These are phyloP conservation scores for Plectosphaerella plurivora DNA, from an alignment of 2,329 filamentous ascomycete species.

Conservation along the genomic window DNA sequence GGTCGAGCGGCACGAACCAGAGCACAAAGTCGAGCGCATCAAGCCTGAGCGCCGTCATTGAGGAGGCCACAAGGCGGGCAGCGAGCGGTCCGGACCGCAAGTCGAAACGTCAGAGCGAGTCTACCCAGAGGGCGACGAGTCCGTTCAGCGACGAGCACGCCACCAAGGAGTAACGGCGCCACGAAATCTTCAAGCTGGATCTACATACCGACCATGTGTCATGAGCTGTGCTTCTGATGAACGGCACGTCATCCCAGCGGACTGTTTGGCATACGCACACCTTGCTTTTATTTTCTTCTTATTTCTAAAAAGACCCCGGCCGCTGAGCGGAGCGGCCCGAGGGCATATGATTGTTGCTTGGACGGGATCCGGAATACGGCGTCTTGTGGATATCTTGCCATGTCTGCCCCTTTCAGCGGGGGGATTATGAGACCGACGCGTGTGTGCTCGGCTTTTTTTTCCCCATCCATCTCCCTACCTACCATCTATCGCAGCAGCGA, in stretches of 20 bases:
- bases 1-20: slow-evolving; percentile 17
- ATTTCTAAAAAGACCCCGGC: slow-evolving; percentile 10
- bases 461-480: background rate
- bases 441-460: background rate
- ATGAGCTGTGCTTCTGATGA: too few species aligned
- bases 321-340: slow-evolving; percentile 5
- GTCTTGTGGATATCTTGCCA: background rate
- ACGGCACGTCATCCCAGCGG: too few species aligned
- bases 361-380: background rate
- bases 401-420: background rate
- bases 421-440: background rate
- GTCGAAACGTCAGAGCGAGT: slow-evolving; percentile 17
- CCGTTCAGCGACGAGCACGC: slow-evolving; percentile 58
- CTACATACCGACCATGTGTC: too few species aligned
- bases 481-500: background rate
- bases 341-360: background rate
- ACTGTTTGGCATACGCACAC: too few species aligned
- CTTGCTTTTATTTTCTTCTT: slow-evolving; percentile 10
- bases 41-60: slow-evolving; percentile 51
- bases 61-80: slow-evolving; percentile 42
- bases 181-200: too few species aligned
- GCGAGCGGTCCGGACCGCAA: slow-evolving; percentile 23
- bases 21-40: slow-evolving; percentile 26
- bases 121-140: slow-evolving; percentile 31
- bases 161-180: slow-evolving; percentile 35